Evolutionary conservation across 495 filamentous ascomycete genomes (phyloP), one percentile per base, ranked within the genome.

Genomic region (Talaromyces ruber): DNA sequence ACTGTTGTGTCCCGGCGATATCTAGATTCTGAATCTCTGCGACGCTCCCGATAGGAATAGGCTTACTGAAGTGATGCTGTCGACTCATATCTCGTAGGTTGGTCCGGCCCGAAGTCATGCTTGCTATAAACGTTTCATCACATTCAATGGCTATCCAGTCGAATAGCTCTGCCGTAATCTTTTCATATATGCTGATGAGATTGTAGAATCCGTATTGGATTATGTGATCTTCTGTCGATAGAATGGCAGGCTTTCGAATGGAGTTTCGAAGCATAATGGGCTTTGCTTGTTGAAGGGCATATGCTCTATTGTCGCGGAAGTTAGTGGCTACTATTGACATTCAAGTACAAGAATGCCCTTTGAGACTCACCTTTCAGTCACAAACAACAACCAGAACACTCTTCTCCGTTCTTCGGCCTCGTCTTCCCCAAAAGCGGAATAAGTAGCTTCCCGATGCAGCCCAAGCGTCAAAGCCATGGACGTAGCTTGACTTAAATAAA

Each of bases 341-440:
- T 71, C 50, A 58, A 57, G n/a, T 12, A 24, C 25, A 1, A 30
- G 32, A 37, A 28, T 3, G 16, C 6, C 29, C 32, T 22, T 4
- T 21, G 32, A 14, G n/a, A 43, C 72, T 68, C 58, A 78, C 76
- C 84, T 78, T 69, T 86, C 83, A 18, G 82, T 82, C 43, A 88
- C 78, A 64, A 86, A 88, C 8, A 86, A 67, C 52, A 85, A 69
- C 86, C 86, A 89, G 64, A 88, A 89, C 0, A 87, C 71, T 25
- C 86, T 72, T 39, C 84, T 72, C 29, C 76, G 79, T 58, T 81
- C 79, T 45, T 83, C 76, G 0, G 73, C 76, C 47, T 86, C 84
- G 9, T 78, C 71, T 1, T 70, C 64, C 30, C 64, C 66, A 6
- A 82, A 61, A 2, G 74, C 75, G 6, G 68, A 63, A 67, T 85